Evolutionary conservation across 2,329 filamentous ascomycete species (phyloP).

Genomic region (Escovopsis sp.): DNA sequence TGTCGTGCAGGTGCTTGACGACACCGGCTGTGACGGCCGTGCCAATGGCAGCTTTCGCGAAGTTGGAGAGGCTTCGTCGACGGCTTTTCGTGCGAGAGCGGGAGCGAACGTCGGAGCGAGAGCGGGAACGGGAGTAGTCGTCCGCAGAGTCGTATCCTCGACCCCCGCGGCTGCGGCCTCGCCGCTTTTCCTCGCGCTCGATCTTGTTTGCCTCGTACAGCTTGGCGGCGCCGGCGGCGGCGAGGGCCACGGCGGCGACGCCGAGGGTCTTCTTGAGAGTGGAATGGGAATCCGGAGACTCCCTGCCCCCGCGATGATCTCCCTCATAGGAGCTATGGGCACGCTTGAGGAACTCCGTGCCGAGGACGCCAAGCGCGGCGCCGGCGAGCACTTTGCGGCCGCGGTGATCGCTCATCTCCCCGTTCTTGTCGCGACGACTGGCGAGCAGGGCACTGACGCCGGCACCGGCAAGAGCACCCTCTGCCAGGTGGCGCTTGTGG

Average conservation of each 20-base stretch:
- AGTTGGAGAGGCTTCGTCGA: conserved; percentile 29
- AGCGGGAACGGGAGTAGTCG: conserved; percentile 26
- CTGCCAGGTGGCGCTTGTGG: conserved; percentile 44
- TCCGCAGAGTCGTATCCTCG: conserved; percentile 22
- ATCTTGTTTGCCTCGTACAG: conserved; percentile 45
- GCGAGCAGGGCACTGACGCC: conserved; percentile 44
- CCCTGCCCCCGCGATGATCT: conserved; percentile 24
- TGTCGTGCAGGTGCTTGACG: conserved; percentile 40
- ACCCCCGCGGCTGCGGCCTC: conserved; percentile 37
- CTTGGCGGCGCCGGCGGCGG: conserved; percentile 49
- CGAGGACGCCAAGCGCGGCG: conserved; percentile 45
- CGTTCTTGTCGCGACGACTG: conserved; percentile 35
- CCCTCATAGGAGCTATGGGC: conserved; percentile 47
- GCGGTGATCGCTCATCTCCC: conserved; percentile 34
- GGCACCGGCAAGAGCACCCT: conserved; percentile 49
- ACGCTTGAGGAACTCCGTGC: conserved; percentile 43
- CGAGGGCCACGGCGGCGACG: conserved; percentile 46
- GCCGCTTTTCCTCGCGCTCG: conserved; percentile 41
- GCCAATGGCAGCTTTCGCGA: conserved; percentile 42
- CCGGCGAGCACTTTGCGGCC: conserved; percentile 45
- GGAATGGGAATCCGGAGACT: conserved; percentile 26
- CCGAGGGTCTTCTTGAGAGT: conserved; percentile 46
- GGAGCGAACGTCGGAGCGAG: too few relatives aligned
- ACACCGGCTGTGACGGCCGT: conserved; percentile 42
- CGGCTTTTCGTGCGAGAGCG: conserved; percentile 22